Percentiles rank a stretch among this genome's conserved stretches.
Conservation (phyloP, 768 basidiomycete species). For the Boletus rex-veris region DNA sequence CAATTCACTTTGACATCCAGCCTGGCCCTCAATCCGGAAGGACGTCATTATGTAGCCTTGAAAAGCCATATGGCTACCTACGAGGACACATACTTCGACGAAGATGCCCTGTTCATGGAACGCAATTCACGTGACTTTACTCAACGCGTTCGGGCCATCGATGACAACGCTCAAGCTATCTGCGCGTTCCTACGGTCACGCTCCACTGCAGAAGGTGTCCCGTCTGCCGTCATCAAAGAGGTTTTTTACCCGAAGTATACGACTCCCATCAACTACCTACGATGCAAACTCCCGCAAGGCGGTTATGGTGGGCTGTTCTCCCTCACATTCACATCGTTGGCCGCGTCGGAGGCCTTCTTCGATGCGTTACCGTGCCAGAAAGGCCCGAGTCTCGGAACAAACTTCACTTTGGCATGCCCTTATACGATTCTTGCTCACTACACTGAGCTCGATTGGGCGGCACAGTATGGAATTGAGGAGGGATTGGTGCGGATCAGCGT, state of each 20-base stretch:
- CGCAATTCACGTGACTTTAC: slow-evolving; percentile 95
- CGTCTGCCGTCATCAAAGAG: slow-evolving; percentile 58
- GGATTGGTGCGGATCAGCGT: slow-evolving; percentile 85
- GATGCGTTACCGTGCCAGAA: slow-evolving; percentile 81
- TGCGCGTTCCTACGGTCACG: slow-evolving; percentile 73
- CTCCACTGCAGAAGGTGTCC: slow-evolving; percentile 41
- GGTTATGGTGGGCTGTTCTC: slow-evolving; percentile 89
- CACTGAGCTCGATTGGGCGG: slow-evolving; percentile 88
- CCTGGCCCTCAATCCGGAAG: slow-evolving; percentile 80
- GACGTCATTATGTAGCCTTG: slow-evolving; percentile 63
- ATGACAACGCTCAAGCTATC: slow-evolving; percentile 76
- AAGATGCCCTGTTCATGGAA: slow-evolving; percentile 96
- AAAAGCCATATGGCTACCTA: slow-evolving; percentile 60
- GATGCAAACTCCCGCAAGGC: slow-evolving; percentile 52
- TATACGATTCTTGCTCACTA: slow-evolving; percentile 93
- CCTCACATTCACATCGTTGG: slow-evolving; percentile 68
- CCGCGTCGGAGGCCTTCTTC: slow-evolving; percentile 76
- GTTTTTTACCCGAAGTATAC: slow-evolving; percentile 89
- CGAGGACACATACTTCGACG: slow-evolving; percentile 85
- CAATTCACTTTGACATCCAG: slow-evolving; percentile 39
- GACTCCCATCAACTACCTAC: slow-evolving; percentile 67
- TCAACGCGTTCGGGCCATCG: slow-evolving; percentile 69
- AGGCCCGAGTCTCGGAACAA: slow-evolving; percentile 90
- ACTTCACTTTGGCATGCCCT: slow-evolving; percentile 93
- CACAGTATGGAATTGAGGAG: slow-evolving; percentile 76